Percentiles rank a stretch among this genome's conserved stretches.
These are phyloP conservation scores for Populus hybrid DNA, from an alignment of 441 rosid genomes.

Conservation along the genomic window DNA sequence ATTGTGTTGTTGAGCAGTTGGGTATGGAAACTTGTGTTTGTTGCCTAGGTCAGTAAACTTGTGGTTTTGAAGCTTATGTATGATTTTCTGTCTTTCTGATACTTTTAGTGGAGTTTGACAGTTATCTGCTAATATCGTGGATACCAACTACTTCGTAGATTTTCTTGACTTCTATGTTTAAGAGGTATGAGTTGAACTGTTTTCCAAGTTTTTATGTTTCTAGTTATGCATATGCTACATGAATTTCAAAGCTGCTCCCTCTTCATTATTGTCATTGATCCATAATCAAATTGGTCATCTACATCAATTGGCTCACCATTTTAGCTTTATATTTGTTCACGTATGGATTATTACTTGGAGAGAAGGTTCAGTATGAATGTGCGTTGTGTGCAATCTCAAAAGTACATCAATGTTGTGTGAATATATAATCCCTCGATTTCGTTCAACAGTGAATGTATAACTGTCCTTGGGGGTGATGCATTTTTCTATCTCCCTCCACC, in stretches of 20 bases:
- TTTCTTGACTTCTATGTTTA: constrained; percentile 13
- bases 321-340: too few species aligned
- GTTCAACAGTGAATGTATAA: background rate
- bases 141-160: background rate
- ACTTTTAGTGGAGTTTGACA: constrained; percentile 21
- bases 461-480: background rate
- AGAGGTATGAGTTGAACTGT: constrained; percentile 21
- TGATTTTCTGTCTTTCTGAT: constrained; percentile 18
- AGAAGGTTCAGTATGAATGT: background rate
- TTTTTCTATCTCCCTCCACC: background rate
- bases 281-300: background rate
- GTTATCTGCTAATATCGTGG: constrained; percentile 19
- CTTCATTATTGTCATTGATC: background rate
- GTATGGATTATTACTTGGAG: background rate
- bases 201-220: background rate
- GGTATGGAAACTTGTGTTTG: constrained; percentile 15
- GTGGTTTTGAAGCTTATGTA: constrained; percentile 15
- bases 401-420: background rate
- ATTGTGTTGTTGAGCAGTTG: constrained; percentile 19
- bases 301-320: background rate
- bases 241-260: background rate
- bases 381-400: background rate
- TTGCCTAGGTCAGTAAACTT: constrained; percentile 24
- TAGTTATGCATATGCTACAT: background rate
- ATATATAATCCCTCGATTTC: background rate